phyloP scores from a whole-genome alignment of 140 eudicot genomes.

The Cichorium intybus region DNA sequence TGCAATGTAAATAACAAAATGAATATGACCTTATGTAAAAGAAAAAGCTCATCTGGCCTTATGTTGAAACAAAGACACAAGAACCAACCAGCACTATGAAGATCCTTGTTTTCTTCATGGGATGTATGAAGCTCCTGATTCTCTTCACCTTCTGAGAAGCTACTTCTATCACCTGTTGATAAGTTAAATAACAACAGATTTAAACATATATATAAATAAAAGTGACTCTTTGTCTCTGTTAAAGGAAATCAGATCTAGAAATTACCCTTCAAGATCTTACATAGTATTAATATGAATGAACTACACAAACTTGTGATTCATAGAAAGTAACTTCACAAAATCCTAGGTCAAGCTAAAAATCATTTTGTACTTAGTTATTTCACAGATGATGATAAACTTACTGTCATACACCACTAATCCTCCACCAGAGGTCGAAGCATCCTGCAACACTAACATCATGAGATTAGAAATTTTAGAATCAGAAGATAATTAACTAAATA shows the following conservation, averaged over 20 bases:
- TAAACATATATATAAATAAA: too few species aligned
- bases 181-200: too few species aligned
- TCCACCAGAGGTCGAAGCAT: slow-evolving; percentile 33
- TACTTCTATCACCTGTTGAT: slow-evolving; percentile 45
- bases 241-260: too few species aligned
- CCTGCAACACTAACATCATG: slow-evolving; percentile 41
- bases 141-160: slow-evolving; percentile 36
- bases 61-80: background rate
- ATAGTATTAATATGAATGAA: too few species aligned
- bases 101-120: too few species aligned
- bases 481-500: background rate
- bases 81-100: slow-evolving; percentile 42
- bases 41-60: too few species aligned
- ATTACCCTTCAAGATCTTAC: too few species aligned
- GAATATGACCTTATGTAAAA: background rate
- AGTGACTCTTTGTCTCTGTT: too few species aligned
- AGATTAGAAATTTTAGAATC: background rate
- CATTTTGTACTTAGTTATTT: background rate
- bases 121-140: slow-evolving; percentile 9
- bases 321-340: too few species aligned
- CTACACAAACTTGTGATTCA: too few species aligned
- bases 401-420: slow-evolving; percentile 74
- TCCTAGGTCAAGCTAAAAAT: too few species aligned
- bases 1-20: background rate
- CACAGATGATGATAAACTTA: slow-evolving; percentile 40